These are phyloP conservation scores for Pulveroboletus ravenelii DNA, from an alignment of 768 basidiomycete genomes.

Conservation along the genomic window DNA sequence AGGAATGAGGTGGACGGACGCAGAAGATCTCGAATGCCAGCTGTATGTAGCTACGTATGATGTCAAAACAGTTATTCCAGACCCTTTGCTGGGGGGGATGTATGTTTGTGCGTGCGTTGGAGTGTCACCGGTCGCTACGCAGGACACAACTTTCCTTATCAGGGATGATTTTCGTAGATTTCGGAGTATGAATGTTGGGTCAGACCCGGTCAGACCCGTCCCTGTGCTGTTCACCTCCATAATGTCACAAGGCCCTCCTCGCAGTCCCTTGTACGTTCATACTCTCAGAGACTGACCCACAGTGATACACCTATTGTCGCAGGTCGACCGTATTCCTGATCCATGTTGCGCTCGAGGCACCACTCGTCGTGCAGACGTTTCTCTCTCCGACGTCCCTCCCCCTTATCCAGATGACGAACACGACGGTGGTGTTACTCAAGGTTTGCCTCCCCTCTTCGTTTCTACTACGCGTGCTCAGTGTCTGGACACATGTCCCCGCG, in stretches of 20 bases:
- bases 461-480: not conserved
- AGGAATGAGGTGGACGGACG: conserved; percentile 11
- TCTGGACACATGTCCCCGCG: not conserved
- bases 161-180: conserved; percentile 23
- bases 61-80: conserved; percentile 10
- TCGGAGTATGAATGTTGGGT: conserved; percentile 20
- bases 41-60: conserved; percentile 6
- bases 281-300: not conserved
- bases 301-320: not conserved
- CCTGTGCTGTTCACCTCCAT: not conserved
- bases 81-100: not conserved
- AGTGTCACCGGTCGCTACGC: no score
- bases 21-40: not conserved
- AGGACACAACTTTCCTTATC: conserved; percentile 10
- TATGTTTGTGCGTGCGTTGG: no score
- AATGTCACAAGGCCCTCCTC: conserved; percentile 24
- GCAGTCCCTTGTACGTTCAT: conserved; percentile 40
- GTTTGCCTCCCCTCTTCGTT: conserved; percentile 32
- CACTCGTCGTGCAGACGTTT: conserved; percentile 72
- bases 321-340: conserved; percentile 71
- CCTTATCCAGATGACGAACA: conserved; percentile 80
- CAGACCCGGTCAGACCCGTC: no score
- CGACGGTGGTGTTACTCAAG: conserved; percentile 70
- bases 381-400: conserved; percentile 60
- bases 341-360: conserved; percentile 75